These are phyloP conservation scores for Cryptococcus sp. DNA, from an alignment of 1,284 basidiomycete species.

Conservation along the genomic window DNA sequence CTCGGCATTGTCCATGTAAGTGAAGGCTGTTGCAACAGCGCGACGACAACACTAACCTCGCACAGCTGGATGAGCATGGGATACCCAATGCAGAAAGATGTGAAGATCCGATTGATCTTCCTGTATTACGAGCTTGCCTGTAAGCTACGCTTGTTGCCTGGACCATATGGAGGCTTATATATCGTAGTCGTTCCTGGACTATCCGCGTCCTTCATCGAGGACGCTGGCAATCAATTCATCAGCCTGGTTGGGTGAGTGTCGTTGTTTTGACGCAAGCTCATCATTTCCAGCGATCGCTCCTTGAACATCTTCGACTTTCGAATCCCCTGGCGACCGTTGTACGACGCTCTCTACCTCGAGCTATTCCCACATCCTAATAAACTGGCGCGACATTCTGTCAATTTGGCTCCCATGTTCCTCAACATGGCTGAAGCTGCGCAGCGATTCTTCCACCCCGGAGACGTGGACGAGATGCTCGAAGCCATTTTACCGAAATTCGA, in stretches of 20 bases:
- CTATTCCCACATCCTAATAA: slow-evolving; percentile 79
- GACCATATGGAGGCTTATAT: background rate
- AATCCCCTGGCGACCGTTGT: slow-evolving; percentile 84
- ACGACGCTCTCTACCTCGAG: slow-evolving; percentile 75
- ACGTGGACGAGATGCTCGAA: slow-evolving; percentile 85
- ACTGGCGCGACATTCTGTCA: slow-evolving; percentile 71
- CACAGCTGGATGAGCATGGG: slow-evolving; percentile 76
- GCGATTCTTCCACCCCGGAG: slow-evolving; percentile 86
- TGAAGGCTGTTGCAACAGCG: slow-evolving; percentile 24
- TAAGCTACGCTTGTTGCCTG: slow-evolving; percentile 23
- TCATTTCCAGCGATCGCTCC: slow-evolving; percentile 68
- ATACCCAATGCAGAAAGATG: slow-evolving; percentile 79
- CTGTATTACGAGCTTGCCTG: slow-evolving; percentile 69
- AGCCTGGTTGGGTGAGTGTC: slow-evolving; percentile 62
- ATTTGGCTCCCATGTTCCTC: slow-evolving; percentile 61
- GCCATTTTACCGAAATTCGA: slow-evolving; percentile 66
- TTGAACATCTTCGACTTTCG: slow-evolving; percentile 77
- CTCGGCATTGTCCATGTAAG: slow-evolving; percentile 71
- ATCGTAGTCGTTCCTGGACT: slow-evolving; percentile 58
- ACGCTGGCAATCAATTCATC: slow-evolving; percentile 56
- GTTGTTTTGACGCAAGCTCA: slow-evolving; percentile 46
- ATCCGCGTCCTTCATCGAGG: slow-evolving; percentile 55
- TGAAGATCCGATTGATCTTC: slow-evolving; percentile 72
- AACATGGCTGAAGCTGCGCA: slow-evolving; percentile 79
- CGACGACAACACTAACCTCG: slow-evolving; percentile 19